Evolutionary conservation across 208 protist genomes (phyloP).

Genomic region (Herpetomonas samuelpessoai): DNA sequence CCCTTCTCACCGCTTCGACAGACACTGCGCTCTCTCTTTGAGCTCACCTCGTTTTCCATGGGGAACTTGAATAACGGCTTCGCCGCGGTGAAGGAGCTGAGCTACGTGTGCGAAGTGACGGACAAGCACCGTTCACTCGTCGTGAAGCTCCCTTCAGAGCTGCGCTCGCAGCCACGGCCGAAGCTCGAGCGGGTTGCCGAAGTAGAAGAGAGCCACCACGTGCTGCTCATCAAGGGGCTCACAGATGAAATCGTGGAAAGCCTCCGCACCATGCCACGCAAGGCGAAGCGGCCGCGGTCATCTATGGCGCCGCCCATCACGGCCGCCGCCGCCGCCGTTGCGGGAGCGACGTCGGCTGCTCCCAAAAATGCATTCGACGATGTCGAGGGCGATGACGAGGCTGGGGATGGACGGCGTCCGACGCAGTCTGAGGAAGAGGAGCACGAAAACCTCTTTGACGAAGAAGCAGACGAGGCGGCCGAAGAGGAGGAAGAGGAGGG

Average conservation of each 20-base stretch:
- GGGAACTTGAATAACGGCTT: slow-evolving; percentile 66
- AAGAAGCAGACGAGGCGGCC: slow-evolving; percentile 2
- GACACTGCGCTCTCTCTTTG: slow-evolving; percentile 50
- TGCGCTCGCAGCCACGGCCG: slow-evolving; percentile 18
- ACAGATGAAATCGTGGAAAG: slow-evolving; percentile 18
- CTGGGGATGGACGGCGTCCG: slow-evolving; percentile 9
- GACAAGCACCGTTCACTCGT: not conserved
- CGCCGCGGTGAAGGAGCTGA: slow-evolving; percentile 71
- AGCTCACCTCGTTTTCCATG: slow-evolving; percentile 62
- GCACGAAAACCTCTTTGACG: slow-evolving; percentile 12
- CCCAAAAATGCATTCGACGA: slow-evolving; percentile 20
- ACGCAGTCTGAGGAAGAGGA: slow-evolving; percentile 13
- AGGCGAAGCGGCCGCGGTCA: slow-evolving; percentile 9
- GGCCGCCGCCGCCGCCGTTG: slow-evolving; percentile 10
- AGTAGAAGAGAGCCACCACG: slow-evolving; percentile 42
- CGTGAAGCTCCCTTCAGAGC: slow-evolving; percentile 9
- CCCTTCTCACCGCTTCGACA: slow-evolving; percentile 36
- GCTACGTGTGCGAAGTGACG: slow-evolving; percentile 46
- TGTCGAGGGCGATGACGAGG: slow-evolving; percentile 13
- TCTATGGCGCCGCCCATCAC: slow-evolving; percentile 2
- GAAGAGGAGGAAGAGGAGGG: slow-evolving; percentile 10
- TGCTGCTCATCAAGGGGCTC: slow-evolving; percentile 46
- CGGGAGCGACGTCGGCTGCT: not conserved
- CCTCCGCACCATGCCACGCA: not conserved
- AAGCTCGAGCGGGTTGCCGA: slow-evolving; percentile 29